Evolutionary conservation across 306 rosid species (phyloP).

Genomic region (Casuarina equisetifolia): DNA sequence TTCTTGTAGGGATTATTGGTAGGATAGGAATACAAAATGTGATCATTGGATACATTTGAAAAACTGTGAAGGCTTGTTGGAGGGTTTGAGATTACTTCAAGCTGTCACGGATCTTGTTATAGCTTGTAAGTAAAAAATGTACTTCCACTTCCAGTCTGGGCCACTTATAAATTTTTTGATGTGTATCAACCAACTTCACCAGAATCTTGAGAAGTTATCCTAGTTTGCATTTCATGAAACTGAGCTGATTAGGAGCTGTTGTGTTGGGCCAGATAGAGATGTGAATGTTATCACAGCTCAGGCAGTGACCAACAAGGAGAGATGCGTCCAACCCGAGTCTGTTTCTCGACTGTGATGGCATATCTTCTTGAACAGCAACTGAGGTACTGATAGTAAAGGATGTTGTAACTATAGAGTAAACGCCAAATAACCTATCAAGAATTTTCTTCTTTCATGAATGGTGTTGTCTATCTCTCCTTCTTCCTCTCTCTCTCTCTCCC

Average conservation of each 20-base stretch:
- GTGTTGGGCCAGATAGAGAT: neutral
- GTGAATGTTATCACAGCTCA: neutral
- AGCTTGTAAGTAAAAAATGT: neutral
- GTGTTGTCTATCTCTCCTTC: neutral
- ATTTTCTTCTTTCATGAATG: neutral
- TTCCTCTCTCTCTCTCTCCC: neutral
- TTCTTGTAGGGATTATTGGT: constrained; percentile 95
- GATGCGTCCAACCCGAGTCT: neutral
- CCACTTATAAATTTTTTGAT: neutral
- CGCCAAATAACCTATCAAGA: neutral
- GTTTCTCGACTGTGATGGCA: neutral
- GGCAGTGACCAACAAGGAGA: neutral
- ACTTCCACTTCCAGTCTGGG: neutral
- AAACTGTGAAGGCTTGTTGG: neutral
- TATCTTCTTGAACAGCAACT: neutral
- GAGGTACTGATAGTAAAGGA: neutral
- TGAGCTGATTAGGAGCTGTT: neutral
- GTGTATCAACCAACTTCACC: neutral
- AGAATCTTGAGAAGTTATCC: neutral
- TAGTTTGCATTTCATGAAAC: neutral
- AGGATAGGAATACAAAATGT: constrained; percentile 16
- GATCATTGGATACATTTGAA: neutral
- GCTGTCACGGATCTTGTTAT: neutral
- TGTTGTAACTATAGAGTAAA: neutral
- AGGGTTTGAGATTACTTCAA: neutral